A percentile compares a stretch with the other conserved stretches of the same genome.
Conservation (phyloP, 495 filamentous ascomycete genomes). For the Elasticomyces elasticus region DNA sequence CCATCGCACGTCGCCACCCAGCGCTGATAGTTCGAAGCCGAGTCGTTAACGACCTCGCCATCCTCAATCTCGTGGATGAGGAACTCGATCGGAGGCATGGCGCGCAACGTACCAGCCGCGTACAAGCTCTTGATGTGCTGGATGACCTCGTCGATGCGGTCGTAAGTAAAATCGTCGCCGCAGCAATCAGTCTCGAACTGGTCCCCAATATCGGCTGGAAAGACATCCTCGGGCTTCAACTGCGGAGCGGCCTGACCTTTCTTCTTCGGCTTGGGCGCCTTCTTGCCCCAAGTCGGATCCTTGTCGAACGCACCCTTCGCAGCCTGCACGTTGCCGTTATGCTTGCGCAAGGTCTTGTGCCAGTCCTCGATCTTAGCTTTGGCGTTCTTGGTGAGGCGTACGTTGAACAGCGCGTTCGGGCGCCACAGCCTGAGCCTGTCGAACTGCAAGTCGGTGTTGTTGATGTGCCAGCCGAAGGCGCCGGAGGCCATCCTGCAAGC, state of each 20-base stretch:
- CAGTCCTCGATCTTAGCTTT: background rate
- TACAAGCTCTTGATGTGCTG: background rate
- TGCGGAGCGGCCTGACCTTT: background rate
- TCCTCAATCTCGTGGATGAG: constrained; percentile 4
- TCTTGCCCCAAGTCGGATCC: background rate
- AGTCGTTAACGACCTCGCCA: constrained; percentile 5
- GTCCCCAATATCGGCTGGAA: constrained; percentile 3
- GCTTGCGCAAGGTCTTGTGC: background rate
- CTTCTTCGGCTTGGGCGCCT: constrained; percentile 6
- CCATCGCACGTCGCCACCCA: background rate
- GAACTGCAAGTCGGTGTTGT: constrained; percentile 9
- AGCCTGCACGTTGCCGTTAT: background rate
- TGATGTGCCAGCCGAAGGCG: background rate
- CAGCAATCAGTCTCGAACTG: background rate
- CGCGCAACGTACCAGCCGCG: background rate
- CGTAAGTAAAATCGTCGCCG: constrained; percentile 1
- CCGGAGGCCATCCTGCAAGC: background rate
- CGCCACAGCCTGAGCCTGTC: constrained; percentile 13
- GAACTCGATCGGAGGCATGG: constrained; percentile 22
- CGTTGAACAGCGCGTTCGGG: constrained; percentile 15
- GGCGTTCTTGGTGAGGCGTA: constrained; percentile 7
- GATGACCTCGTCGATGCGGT: constrained; percentile 3
- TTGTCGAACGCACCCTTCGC: background rate
- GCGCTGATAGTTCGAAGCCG: constrained; percentile 10
- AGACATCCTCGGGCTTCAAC: constrained; percentile 6